These are phyloP conservation scores for Didymella lethalis DNA, from an alignment of 2,329 filamentous ascomycete genomes.

Conservation along the genomic window DNA sequence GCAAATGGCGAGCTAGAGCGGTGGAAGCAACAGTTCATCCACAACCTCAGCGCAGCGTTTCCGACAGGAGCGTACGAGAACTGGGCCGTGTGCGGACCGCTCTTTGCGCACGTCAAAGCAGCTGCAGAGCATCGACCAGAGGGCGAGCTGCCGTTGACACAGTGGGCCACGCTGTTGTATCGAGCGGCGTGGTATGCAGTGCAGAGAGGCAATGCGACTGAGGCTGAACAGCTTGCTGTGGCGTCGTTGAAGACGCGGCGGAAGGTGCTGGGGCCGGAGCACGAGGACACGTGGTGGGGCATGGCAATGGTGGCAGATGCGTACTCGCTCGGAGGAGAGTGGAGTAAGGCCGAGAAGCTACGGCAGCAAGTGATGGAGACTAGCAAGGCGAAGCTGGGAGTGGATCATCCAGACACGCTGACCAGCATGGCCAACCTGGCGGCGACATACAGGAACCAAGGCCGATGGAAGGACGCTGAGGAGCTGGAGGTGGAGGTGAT, in stretches of 20 bases:
- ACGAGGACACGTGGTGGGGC: not conserved
- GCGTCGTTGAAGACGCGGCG: not conserved
- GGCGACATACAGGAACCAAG: too few species aligned
- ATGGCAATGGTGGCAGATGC: not conserved
- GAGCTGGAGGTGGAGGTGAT: too few species aligned
- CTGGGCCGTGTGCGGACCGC: constrained; percentile 35
- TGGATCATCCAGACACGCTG: too few species aligned
- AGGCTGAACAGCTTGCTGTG: not conserved
- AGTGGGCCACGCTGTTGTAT: constrained; percentile 19
- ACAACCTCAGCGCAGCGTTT: constrained; percentile 35
- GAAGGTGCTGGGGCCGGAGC: not conserved
- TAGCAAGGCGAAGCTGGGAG: too few species aligned
- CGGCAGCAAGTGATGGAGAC: too few species aligned
- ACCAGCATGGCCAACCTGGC: too few species aligned
- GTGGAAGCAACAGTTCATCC: constrained; percentile 43
- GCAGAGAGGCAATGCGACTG: not conserved
- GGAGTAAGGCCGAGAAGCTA: too few species aligned
- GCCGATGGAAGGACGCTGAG: too few species aligned
- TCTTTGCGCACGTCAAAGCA: constrained; percentile 43
- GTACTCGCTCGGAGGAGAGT: too few species aligned
- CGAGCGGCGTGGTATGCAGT: constrained; percentile 15
- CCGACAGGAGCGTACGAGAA: constrained; percentile 19
- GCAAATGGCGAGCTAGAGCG: constrained; percentile 29
- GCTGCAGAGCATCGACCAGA: constrained; percentile 7
- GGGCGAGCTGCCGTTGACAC: not conserved